Percentiles rank a stretch among this genome's conserved stretches.
These are phyloP conservation scores for Wickerhamomyces bisporus DNA, from an alignment of 805 yeast genomes.

Conservation along the genomic window DNA sequence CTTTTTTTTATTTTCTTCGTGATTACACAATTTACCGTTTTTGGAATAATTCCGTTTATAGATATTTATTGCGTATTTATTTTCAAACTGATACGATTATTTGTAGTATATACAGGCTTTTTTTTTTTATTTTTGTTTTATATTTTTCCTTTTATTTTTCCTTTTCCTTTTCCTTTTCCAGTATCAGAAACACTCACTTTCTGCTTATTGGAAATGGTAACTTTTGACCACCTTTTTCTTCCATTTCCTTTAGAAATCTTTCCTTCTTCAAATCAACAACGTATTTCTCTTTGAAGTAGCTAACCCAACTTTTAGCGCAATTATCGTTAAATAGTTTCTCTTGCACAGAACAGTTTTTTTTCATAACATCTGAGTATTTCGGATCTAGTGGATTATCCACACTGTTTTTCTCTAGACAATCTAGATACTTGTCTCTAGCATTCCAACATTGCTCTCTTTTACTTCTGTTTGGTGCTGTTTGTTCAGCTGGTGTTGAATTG, in stretches of 20 bases:
- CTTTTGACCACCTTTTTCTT: slow-evolving; percentile 51
- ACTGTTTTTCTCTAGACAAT: slow-evolving; percentile 62
- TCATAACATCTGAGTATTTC: slow-evolving; percentile 39
- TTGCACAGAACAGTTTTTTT: slow-evolving; percentile 50
- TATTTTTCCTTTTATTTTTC: no score
- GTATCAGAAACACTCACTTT: slow-evolving; percentile 2
- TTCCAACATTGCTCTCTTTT: slow-evolving; percentile 86
- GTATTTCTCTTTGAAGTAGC: slow-evolving; percentile 87
- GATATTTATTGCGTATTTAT: no score
- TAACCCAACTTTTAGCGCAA: slow-evolving; percentile 85
- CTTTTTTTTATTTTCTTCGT: no score
- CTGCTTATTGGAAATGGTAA: slow-evolving; percentile 23
- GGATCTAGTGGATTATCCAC: slow-evolving; percentile 69
- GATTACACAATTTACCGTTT: no score
- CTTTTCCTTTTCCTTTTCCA: no score
- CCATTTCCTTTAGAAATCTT: slow-evolving; percentile 62
- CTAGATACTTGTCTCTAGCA: slow-evolving; percentile 71
- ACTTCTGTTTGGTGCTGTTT: slow-evolving; percentile 53
- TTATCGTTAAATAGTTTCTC: slow-evolving; percentile 59
- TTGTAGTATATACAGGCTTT: no score
- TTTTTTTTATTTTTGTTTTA: no score
- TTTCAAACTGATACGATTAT: no score
- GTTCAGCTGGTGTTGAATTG: slow-evolving; percentile 25
- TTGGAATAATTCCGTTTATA: no score
- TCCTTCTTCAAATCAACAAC: slow-evolving; percentile 69